Evolutionary conservation across 192 early-diverging fungal genomes (phyloP).

Genomic region (Chytriomyces hyalinus): DNA sequence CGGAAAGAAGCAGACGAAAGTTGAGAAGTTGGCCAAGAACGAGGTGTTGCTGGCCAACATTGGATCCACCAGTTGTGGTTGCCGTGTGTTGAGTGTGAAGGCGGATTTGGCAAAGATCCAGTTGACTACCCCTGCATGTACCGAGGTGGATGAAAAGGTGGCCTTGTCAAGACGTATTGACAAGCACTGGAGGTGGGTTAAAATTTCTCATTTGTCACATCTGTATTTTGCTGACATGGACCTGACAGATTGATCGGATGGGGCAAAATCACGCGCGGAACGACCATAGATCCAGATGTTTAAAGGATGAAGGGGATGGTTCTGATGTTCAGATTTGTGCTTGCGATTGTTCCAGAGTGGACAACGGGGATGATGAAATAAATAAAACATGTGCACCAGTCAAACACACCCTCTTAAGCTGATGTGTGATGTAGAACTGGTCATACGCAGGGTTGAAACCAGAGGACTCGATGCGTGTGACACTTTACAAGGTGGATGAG

Average conservation of each 20-base stretch:
- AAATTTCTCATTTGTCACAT: conserved; percentile 1
- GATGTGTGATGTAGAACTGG: neutral
- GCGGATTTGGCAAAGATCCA: conserved; percentile 93
- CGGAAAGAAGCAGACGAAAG: conserved; percentile 98
- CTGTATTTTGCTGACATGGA: conserved; percentile 10
- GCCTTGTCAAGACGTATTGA: conserved; percentile 95
- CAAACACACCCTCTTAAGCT: neutral
- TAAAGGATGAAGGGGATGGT: neutral
- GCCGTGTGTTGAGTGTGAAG: conserved; percentile 92
- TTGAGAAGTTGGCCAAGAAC: conserved; percentile 88
- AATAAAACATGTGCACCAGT: neutral
- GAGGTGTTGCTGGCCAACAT: conserved; percentile 97
- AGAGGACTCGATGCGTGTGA: neutral
- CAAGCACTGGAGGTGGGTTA: conserved; percentile 90
- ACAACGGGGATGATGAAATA: neutral
- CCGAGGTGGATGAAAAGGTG: conserved; percentile 95
- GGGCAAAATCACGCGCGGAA: conserved; percentile 92
- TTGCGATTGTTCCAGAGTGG: neutral
- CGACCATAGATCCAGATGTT: conserved; percentile 65
- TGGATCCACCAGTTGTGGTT: conserved; percentile 92
- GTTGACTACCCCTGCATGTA: conserved; percentile 89
- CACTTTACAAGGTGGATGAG: neutral
- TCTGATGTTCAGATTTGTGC: neutral
- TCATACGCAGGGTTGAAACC: neutral
- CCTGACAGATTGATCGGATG: conserved; percentile 89